Base-by-base conservation (phyloP, 2,329 filamentous ascomycete species). In the Thielaviopsis ethacetica region DNA sequence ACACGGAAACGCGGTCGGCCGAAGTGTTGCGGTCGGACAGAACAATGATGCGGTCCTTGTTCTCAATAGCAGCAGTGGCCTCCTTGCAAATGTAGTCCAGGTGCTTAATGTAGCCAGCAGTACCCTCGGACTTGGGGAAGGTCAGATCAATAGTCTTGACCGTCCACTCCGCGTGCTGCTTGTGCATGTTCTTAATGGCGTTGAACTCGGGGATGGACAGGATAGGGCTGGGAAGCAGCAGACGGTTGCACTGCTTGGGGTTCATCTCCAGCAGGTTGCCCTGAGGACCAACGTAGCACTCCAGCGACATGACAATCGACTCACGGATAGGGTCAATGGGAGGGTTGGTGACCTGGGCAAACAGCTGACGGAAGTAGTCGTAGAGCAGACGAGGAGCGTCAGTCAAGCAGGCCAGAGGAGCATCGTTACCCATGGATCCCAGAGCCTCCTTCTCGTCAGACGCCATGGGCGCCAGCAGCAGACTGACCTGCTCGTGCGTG, bases 341-440 rank as follows among this genome's bases (percentile, higher is more conserved):
- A 65, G 91, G 91, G 72, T 97, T 97, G 62, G 91, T 97, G 70
- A 97, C 91, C 74, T 97, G 91, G 10, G 91, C 91, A 71, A 97
- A 97, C 51, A 97, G 84, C 75, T 97, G 88, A 63, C 91, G 84
- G 84, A 97, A 97, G 75, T 97, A 97, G 71, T 96, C 91, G 71
- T 88, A 95, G 21, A 96, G 80, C 58, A 95, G 77, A 65, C 91
- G 87, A 65, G 91, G 90, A 63, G 91, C 87, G 64, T 87, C 81
- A n/a, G 91, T 87, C 69, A 97, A 77, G 71, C 90, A 95, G 57
- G 91, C 91, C 63, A 97, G 76, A 51, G 91, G 91, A 52, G 88
- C 88, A 75, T 97, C 91, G 69, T 97, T 97, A 66, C 91, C 91
- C 91, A 97, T 97, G 61, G 91, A 97, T 49, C 91, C 91, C 58